phyloP scores from a whole-genome alignment of 352 stramenopile species.

The Phytophthora multivora region DNA sequence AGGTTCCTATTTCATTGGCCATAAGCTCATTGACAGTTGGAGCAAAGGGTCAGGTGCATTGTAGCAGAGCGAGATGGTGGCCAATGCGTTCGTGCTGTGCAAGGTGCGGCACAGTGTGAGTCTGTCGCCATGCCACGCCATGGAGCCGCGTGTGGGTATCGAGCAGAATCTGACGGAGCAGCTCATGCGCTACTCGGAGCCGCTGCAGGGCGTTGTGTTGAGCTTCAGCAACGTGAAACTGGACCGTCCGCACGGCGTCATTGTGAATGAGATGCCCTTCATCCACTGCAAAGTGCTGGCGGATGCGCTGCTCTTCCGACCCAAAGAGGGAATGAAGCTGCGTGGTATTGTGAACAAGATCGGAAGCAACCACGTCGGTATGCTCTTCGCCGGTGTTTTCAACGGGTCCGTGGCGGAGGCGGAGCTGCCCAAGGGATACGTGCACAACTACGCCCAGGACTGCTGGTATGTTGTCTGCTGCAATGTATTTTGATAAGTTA shows the following conservation, averaged over 20 bases:
- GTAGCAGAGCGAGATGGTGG: conserved; percentile 14
- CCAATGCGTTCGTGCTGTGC: conserved; percentile 61
- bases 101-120: conserved; percentile 75
- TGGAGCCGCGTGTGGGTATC: conserved; percentile 68
- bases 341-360: conserved; percentile 82
- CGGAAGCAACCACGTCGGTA: conserved; percentile 84
- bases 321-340: conserved; percentile 66
- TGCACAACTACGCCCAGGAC: conserved; percentile 83
- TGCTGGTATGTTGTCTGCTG: conserved; percentile 53
- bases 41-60: not conserved
- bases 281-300: conserved; percentile 82
- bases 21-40: conserved; percentile 22
- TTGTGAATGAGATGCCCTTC: conserved; percentile 87
- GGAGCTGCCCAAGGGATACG: conserved; percentile 75
- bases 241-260: conserved; percentile 54
- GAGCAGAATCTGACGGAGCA: conserved; percentile 74
- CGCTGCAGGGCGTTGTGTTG: conserved; percentile 71
- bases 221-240: conserved; percentile 75
- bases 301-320: conserved; percentile 77
- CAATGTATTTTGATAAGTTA: not conserved
- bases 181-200: conserved; percentile 85
- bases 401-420: conserved; percentile 80
- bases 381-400: conserved; percentile 84
- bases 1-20: not conserved
- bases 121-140: conserved; percentile 74